Percentiles rank a stretch among this genome's conserved stretches.
phyloP scores from a whole-genome alignment of 345 rosid genomes.

The Microcos paniculata region DNA sequence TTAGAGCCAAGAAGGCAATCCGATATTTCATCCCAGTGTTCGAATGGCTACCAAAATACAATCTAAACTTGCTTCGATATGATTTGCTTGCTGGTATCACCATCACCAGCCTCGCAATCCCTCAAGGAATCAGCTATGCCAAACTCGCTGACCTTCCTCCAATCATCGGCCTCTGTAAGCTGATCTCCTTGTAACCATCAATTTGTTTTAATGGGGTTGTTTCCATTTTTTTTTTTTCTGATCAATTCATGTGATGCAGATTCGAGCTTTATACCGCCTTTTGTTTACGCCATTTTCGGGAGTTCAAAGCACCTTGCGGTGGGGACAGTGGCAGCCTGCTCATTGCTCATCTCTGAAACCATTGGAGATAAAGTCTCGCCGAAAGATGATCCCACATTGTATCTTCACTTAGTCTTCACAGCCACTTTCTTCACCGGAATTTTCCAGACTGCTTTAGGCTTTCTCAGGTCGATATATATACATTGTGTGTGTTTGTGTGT shows the following conservation, averaged over 20 bases:
- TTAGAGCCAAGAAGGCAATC: conserved; percentile 30
- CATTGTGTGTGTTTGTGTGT: too few species aligned
- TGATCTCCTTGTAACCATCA: too few species aligned
- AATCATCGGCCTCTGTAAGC: conserved; percentile 80
- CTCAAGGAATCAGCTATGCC: conserved; percentile 96
- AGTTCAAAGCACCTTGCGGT: conserved; percentile 84
- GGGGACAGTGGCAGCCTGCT: conserved; percentile 85
- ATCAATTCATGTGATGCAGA: conserved; percentile 33
- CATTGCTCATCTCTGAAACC: conserved; percentile 54
- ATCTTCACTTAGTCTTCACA: conserved; percentile 72
- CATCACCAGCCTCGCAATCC: conserved; percentile 86
- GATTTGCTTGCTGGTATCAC: conserved; percentile 93
- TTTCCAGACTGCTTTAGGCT: conserved; percentile 59
- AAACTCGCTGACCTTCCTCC: conserved; percentile 81
- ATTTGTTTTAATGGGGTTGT: too few species aligned
- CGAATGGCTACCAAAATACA: conserved; percentile 75
- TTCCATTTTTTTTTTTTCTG: neutral
- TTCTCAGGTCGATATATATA: conserved; percentile 43
- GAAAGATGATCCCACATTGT: conserved; percentile 50
- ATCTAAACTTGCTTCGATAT: conserved; percentile 38
- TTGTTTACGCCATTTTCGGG: conserved; percentile 74
- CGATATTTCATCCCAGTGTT: conserved; percentile 74
- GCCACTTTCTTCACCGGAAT: conserved; percentile 76
- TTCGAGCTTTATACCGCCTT: conserved; percentile 86
- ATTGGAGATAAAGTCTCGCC: conserved; percentile 40